These are phyloP conservation scores for Hysterangium stoloniferum DNA, from an alignment of 768 basidiomycete genomes.

Conservation along the genomic window DNA sequence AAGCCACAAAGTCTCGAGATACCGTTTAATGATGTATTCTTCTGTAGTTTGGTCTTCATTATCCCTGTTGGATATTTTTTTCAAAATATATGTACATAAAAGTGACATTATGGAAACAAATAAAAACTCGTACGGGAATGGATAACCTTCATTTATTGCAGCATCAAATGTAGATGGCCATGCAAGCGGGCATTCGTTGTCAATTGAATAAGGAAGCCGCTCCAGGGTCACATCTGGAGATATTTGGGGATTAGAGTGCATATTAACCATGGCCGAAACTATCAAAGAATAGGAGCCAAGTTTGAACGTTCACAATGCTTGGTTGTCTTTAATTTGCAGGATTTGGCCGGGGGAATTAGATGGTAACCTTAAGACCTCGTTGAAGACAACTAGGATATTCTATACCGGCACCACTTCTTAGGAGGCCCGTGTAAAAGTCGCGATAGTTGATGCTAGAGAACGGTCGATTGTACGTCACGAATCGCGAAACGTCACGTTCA, in stretches of 20 bases:
- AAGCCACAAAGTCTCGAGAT: constrained; percentile 73
- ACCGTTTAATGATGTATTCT: constrained; percentile 53
- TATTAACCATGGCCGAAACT: background rate
- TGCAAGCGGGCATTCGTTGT: constrained; percentile 19
- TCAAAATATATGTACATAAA: background rate
- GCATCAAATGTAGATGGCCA: constrained; percentile 61
- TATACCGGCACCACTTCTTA: no score
- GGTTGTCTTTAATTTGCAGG: no score
- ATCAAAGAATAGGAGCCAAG: background rate
- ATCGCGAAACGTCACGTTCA: background rate
- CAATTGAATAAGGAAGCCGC: background rate
- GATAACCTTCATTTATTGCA: constrained; percentile 46
- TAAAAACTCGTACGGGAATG: constrained; percentile 27
- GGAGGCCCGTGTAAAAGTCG: no score
- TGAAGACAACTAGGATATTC: no score
- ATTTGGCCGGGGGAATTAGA: no score
- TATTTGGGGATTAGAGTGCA: background rate
- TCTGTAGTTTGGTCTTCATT: constrained; percentile 39
- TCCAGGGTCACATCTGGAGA: background rate
- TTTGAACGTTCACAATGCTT: background rate
- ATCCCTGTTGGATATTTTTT: constrained; percentile 16
- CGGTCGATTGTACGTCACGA: no score
- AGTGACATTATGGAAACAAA: background rate
- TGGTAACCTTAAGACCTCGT: no score
- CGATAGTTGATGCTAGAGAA: no score